phyloP scores from a whole-genome alignment of 2,329 filamentous ascomycete species.

The Lithohypha guttulata region DNA sequence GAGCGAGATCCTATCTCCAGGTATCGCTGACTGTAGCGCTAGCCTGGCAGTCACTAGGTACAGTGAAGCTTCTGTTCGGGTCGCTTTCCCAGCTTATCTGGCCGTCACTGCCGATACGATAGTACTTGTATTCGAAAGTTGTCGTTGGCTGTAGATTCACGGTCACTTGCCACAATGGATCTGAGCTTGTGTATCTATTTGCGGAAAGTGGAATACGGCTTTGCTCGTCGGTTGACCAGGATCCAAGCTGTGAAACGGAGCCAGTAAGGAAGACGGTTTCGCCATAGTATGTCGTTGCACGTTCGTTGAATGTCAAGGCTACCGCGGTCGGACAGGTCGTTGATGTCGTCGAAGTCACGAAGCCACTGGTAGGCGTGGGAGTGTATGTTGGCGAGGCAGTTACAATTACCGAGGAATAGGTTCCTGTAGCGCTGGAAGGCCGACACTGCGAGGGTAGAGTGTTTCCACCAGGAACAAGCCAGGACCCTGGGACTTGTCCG shows the following conservation, averaged over 20 bases:
- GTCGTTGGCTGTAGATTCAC: slow-evolving; percentile 46
- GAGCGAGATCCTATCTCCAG: slow-evolving; percentile 5
- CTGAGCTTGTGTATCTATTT: slow-evolving; percentile 45
- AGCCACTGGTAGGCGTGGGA: slow-evolving; percentile 11
- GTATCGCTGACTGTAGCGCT: neutral
- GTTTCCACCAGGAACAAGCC: slow-evolving; percentile 15
- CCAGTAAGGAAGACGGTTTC: slow-evolving; percentile 58
- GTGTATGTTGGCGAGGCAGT: slow-evolving; percentile 7
- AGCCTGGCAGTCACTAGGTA: slow-evolving; percentile 21
- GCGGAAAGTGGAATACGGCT: slow-evolving; percentile 49
- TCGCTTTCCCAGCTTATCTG: slow-evolving; percentile 55
- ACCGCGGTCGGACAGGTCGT: slow-evolving; percentile 8
- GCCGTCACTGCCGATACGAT: slow-evolving; percentile 47
- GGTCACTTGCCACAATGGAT: slow-evolving; percentile 51
- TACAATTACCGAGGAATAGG: slow-evolving; percentile 12
- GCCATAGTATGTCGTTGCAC: slow-evolving; percentile 25
- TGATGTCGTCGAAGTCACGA: slow-evolving; percentile 8
- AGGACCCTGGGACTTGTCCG: slow-evolving; percentile 17
- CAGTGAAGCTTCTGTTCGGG: slow-evolving; percentile 33
- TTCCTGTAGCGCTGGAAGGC: slow-evolving; percentile 16
- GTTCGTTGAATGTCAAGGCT: slow-evolving; percentile 16
- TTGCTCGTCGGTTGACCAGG: slow-evolving; percentile 27
- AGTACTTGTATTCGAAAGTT: slow-evolving; percentile 57
- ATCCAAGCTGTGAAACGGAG: slow-evolving; percentile 46
- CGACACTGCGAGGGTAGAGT: slow-evolving; percentile 14